Conservation (phyloP, 2,329 filamentous ascomycete species). For the Neofusicoccum laricinum region DNA sequence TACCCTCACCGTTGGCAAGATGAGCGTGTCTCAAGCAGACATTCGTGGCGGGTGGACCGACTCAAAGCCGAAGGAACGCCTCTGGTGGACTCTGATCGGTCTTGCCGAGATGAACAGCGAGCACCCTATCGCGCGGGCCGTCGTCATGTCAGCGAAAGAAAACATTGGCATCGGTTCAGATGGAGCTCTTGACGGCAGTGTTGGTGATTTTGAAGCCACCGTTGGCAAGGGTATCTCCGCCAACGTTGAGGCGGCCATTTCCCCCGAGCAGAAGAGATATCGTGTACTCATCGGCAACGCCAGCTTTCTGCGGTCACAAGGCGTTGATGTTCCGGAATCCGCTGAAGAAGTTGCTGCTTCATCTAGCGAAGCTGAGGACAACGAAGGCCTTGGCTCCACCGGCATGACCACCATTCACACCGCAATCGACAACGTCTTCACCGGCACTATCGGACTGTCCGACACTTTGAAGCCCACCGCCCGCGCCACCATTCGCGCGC, state of each 20-base stretch:
- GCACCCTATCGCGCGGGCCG: constrained; percentile 90
- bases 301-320: constrained; percentile 68
- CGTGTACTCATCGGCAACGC: constrained; percentile 81
- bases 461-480: constrained; percentile 92
- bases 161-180: constrained; percentile 72
- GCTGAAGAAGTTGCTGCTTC: constrained; percentile 26
- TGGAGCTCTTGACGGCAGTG: constrained; percentile 73
- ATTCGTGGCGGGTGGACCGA: constrained; percentile 68
- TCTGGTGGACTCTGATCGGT: constrained; percentile 96
- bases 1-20: constrained; percentile 89
- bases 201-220: constrained; percentile 78
- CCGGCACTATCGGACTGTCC: constrained; percentile 77
- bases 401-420: constrained; percentile 91
- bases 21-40: constrained; percentile 77
- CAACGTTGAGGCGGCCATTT: constrained; percentile 70
- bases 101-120: constrained; percentile 95
- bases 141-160: constrained; percentile 70
- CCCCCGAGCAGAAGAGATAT: constrained; percentile 68
- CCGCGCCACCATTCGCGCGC: constrained; percentile 72
- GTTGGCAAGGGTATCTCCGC: constrained; percentile 86
- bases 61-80: constrained; percentile 63
- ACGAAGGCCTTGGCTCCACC: constrained; percentile 42
- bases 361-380: constrained; percentile 17
- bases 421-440: constrained; percentile 77
- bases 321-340: constrained; percentile 59